A percentile compares a stretch with the other conserved stretches of the same genome.
Conservation (phyloP, 306 rosid genomes). For the Ceratonia siliqua region DNA sequence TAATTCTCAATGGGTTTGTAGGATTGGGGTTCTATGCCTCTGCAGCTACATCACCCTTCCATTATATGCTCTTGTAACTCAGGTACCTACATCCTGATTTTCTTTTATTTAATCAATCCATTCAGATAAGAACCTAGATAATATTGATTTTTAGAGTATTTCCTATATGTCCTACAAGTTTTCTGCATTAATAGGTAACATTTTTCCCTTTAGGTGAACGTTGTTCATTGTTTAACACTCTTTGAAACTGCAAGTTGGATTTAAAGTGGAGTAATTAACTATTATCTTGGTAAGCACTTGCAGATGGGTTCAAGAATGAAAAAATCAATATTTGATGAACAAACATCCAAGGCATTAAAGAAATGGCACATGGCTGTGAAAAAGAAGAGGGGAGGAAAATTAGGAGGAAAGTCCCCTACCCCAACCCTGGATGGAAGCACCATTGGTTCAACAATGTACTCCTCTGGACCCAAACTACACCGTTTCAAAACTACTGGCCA, state of each 20-base stretch:
- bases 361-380: slow-evolving; percentile 82
- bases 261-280: neutral
- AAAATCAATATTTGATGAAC: slow-evolving; percentile 80
- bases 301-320: slow-evolving; percentile 98
- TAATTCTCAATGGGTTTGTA: slow-evolving; percentile 37
- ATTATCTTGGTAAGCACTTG: slow-evolving; percentile 27
- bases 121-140: neutral
- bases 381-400: slow-evolving; percentile 51
- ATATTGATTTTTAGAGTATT: neutral
- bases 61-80: slow-evolving; percentile 88
- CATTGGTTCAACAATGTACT: slow-evolving; percentile 42
- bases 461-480: slow-evolving; percentile 50
- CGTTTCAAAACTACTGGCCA: slow-evolving; percentile 77
- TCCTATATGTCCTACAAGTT: neutral
- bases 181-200: too few relatives aligned
- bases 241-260: neutral
- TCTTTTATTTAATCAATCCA: neutral
- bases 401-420: slow-evolving; percentile 43
- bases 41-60: slow-evolving; percentile 98
- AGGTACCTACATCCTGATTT: slow-evolving; percentile 51
- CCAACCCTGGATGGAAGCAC: slow-evolving; percentile 54
- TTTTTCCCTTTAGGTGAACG: slow-evolving; percentile 28
- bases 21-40: slow-evolving; percentile 58
- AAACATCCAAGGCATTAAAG: slow-evolving; percentile 85
- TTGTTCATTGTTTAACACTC: neutral